These are phyloP conservation scores for Dactylellina haptotyla DNA, from an alignment of 2,329 filamentous ascomycete genomes.

Conservation along the genomic window DNA sequence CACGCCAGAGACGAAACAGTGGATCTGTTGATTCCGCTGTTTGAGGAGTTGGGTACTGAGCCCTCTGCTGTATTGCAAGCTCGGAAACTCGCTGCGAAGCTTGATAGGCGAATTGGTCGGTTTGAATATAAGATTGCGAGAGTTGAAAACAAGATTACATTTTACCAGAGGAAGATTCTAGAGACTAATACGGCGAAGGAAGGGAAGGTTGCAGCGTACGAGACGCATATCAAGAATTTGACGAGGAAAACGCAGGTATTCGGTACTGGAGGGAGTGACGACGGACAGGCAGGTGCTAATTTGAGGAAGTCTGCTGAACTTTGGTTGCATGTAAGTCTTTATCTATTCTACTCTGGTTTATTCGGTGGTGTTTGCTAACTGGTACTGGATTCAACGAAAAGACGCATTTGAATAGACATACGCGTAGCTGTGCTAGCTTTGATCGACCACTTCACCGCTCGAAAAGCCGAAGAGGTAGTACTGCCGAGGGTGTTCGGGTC, in stretches of 20 bases:
- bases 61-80: slow-evolving; percentile 40
- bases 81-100: slow-evolving; percentile 6
- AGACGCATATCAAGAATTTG: slow-evolving; percentile 33
- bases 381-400: not conserved
- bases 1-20: slow-evolving; percentile 44
- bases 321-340: slow-evolving; percentile 47
- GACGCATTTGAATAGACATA: slow-evolving; percentile 43
- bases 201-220: slow-evolving; percentile 17
- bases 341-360: not conserved
- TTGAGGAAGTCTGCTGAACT: slow-evolving; percentile 41
- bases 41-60: slow-evolving; percentile 34
- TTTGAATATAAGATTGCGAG: slow-evolving; percentile 30
- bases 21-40: slow-evolving; percentile 34
- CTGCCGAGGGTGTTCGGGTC: slow-evolving; percentile 35
- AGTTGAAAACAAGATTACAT: slow-evolving; percentile 23
- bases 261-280: slow-evolving; percentile 6
- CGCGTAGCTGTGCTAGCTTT: slow-evolving; percentile 31
- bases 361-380: not conserved
- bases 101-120: slow-evolving; percentile 15
- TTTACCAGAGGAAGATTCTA: slow-evolving; percentile 13
- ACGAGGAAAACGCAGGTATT: slow-evolving; percentile 29
- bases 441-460: slow-evolving; percentile 38
- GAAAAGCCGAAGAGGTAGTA: slow-evolving; percentile 20
- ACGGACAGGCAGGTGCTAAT: slow-evolving; percentile 1
- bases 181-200: slow-evolving; percentile 11